Evolutionary conservation across 257 asterid genomes (phyloP), one percentile per base, ranked within the genome.

Genomic region (Leptodermis oblonga): DNA sequence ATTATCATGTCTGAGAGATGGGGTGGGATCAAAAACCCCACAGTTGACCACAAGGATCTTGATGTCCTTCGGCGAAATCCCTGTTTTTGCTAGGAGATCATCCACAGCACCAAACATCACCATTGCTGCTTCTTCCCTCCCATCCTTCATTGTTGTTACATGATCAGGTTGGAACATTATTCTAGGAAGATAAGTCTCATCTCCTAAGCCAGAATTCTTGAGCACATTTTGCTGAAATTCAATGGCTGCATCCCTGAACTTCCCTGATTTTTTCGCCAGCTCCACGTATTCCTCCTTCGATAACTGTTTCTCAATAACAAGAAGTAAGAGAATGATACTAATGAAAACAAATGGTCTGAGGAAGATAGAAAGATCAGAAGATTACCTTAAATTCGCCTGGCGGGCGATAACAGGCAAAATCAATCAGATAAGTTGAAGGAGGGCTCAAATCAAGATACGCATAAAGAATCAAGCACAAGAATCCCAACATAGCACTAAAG

Each of bases 1-100:
- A 87, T 75, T 7, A 87, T 65, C 94, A 87, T 87, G 73, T 90
- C 86, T 0, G 90, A 85, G 56, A 85, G 95, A 87, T 1, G 95
- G 95, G 34, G 95, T 87, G 60, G 91, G 80, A 77, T 82, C 83
- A 62, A 87, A 84, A n/a, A 85, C 63, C 34, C 91, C 86, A 12
- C 91, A 87, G 69, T 87, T 87, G 63, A 87, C 89, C 0, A 87
- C 74, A 12, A 87, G 84, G 81, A 85, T 80, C 66, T 55, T 78
- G 37, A 87, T 70, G 79, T 80, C 87, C 18, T 78, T 80, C 2
- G 82, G 82, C n/a, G 73, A 69, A 49, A 83, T 26, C 5, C 84
- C 70, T 5, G 90, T 83, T 70, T 83, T 51, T 41, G 83, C 76
- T 1, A 87, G 13, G 58, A 85, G 87, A 23, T 83, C 78, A 62